Percentiles rank a stretch among this genome's conserved stretches.
Evolutionary conservation across 1,284 basidiomycete species (phyloP).

Genomic region (Amylostereum chailletii): DNA sequence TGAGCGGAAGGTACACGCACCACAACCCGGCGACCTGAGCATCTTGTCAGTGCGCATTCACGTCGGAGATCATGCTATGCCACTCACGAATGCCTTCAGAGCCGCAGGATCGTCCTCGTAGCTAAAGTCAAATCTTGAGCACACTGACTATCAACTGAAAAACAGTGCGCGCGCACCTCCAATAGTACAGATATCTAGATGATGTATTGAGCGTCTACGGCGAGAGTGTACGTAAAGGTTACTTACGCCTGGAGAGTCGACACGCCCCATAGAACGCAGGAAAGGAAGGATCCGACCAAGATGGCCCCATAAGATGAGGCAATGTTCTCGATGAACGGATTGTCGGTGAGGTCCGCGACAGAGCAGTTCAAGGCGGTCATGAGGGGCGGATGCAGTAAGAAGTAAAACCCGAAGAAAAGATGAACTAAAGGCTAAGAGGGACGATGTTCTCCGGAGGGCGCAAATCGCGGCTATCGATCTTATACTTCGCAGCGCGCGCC

Average conservation of each 20-base stretch:
- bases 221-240: too few species aligned
- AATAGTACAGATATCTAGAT: not conserved
- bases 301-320: not conserved
- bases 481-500: too few species aligned
- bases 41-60: not conserved
- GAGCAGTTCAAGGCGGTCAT: too few species aligned
- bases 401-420: too few species aligned
- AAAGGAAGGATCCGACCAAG: not conserved
- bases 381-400: too few species aligned
- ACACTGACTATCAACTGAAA: not conserved
- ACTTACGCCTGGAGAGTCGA: not conserved
- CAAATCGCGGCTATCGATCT: too few species aligned
- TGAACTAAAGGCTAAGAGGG: too few species aligned
- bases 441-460: too few species aligned
- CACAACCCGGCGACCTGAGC: not conserved
- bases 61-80: not conserved
- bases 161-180: not conserved
- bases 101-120: not conserved
- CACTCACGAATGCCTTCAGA: not conserved
- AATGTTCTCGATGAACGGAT: not conserved
- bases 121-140: not conserved
- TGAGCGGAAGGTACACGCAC: not conserved
- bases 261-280: not conserved
- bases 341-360: not conserved
- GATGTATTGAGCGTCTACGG: too few species aligned